Evolutionary conservation across 257 asterid species (phyloP), one percentile per base, ranked within the genome.

Genomic region (Echites panduratus): DNA sequence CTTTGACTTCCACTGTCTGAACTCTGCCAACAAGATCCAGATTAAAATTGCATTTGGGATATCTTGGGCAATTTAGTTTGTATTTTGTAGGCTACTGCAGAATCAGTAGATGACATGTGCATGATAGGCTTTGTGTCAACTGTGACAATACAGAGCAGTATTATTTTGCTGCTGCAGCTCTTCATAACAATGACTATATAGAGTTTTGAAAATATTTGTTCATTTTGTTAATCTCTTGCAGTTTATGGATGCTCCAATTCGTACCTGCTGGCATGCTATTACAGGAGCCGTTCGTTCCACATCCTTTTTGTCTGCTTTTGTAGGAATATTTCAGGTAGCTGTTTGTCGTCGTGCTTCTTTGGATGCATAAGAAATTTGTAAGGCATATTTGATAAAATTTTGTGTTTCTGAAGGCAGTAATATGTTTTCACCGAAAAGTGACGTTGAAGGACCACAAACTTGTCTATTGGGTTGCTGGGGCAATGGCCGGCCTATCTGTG

Each of bases 371-470:
- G 68, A 35, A 77, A 47, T 65, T 69, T 65, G 61, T 66, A 35
- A 73, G 38, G 64, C 66, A 61, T 70, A 63, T 87, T n/a, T 86
- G 77, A 88, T 77, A 70, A 70, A 70, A 66, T 70, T 75, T 71
- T 79, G 80, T 79, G 66, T 62, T 72, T 76, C 73, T 76, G 59
- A 82, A 92, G 99, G 97, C 89, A 52, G 98, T 85, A 45, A 90
- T 95, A 88, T 95, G 99, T 75, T 38, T 85, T 81, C 98, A 95
- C 76, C 81, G 99, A 75, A 95, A 89, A 88, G 91, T 89, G 73
- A 91, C 98, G 62, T 65, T 82, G 77, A 86, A 88, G 87, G 99
- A 95, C 91, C 98, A 92, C 92, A 95, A 95, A 85, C 91, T 90
- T 32, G 87, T 92, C 35, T 90, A 92, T 68, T 95, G 99, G 99